Base-by-base conservation (phyloP, 192 early-diverging fungal genomes). In the Phlyctochytrium arcticum region DNA sequence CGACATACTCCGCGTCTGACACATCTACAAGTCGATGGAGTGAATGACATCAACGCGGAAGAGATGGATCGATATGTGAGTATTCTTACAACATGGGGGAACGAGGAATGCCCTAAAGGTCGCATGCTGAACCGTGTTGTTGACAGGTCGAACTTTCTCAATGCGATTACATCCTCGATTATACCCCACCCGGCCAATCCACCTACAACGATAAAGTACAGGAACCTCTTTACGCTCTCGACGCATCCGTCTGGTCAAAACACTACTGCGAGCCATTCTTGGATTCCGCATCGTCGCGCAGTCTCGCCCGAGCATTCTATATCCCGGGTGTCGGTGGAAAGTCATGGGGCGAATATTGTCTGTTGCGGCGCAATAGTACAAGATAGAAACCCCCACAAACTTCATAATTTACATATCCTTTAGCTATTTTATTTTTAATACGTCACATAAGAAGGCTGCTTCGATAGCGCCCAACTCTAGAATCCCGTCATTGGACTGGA, bases 121-220 rank as follows among this genome's bases (percentile, higher is more conserved):
- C n/a, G n/a, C n/a, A n/a, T n/a, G n/a, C n/a, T 36, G 10, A 1
- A 29, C 6, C 36, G 31, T 51, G 0, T 30, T 57, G 30, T 35
- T 68, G 34, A 35, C 68, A 88, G 85, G 70, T 84, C 29, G 36
- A 66, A 15, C 21, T 72, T 3, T 44, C 48, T 2, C 12, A 68
- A 37, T 92, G 90, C 60, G 83, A 87, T 66, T 90, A 85, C 67
- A 23, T 92, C 36, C 72, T 91, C 3, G 90, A 90, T 70, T 65
- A 68, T 35, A 71, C 76, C 69, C 56, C 77, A 27, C 56, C 62
- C 6, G 48, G 42, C 6, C 36, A 31, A 65, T 35, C 24, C 36
- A 36, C 42, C 57, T 42, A 30, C 27, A 36, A 67, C 48, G 31
- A 48, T 12, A 26, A 51, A 17, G 59, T 62, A 19, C 36, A 57